These are phyloP conservation scores for Bacidia gigantensis DNA, from an alignment of 495 filamentous ascomycete species.

Conservation along the genomic window DNA sequence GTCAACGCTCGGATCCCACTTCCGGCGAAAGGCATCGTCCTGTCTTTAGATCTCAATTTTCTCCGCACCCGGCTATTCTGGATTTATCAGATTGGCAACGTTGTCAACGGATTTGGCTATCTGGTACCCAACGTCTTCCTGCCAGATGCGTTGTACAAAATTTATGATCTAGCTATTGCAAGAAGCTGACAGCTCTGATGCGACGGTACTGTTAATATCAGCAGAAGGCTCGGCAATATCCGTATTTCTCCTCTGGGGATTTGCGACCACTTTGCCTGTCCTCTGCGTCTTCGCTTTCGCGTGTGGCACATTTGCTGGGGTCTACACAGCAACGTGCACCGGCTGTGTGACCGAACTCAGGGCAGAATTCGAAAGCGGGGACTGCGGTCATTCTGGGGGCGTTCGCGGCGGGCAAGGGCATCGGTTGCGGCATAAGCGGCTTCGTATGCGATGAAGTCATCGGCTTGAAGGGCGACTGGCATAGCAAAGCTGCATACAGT, in stretches of 20 bases:
- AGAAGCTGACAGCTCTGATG: too few species aligned
- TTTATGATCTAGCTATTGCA: too few species aligned
- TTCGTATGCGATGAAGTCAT: slow-evolving; percentile 44
- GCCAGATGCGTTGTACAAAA: too few species aligned
- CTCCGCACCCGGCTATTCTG: slow-evolving; percentile 32
- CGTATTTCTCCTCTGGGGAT: slow-evolving; percentile 54
- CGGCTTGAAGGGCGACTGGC: slow-evolving; percentile 12
- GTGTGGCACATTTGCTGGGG: slow-evolving; percentile 52
- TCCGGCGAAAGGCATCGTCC: slow-evolving; percentile 13
- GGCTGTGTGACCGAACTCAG: slow-evolving; percentile 40
- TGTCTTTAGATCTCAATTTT: slow-evolving; percentile 30
- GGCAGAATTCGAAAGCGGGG: slow-evolving; percentile 26
- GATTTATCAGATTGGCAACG: slow-evolving; percentile 38
- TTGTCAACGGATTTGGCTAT: slow-evolving; percentile 43
- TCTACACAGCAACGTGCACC: slow-evolving; percentile 41
- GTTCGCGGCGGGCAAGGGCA: slow-evolving; percentile 42
- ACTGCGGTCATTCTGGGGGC: slow-evolving; percentile 35
- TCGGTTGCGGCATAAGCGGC: slow-evolving; percentile 44
- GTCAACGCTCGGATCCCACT: slow-evolving; percentile 41
- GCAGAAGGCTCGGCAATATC: slow-evolving; percentile 38
- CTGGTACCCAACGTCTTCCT: slow-evolving; percentile 50
- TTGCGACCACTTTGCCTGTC: slow-evolving; percentile 35
- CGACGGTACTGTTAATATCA: slow-evolving; percentile 40
- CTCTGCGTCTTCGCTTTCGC: slow-evolving; percentile 45
- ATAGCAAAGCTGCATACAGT: slow-evolving; percentile 25